These are phyloP conservation scores for Geranomyces michiganensis DNA, from an alignment of 192 early-diverging fungal genomes.

Conservation along the genomic window DNA sequence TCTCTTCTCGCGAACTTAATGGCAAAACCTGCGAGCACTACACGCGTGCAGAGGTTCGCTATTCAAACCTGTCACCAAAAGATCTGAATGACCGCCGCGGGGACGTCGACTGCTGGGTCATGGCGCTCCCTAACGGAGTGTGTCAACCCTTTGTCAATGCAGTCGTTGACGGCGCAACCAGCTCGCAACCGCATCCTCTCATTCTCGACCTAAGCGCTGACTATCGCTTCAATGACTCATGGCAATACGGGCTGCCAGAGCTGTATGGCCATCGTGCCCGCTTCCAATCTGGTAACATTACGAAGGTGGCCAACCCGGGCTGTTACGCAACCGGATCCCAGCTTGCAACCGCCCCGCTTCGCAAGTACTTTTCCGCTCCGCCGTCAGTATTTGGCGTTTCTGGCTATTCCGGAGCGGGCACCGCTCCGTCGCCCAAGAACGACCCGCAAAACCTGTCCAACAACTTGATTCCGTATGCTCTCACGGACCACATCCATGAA, in stretches of 20 bases:
- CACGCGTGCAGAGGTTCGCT: conserved; percentile 66
- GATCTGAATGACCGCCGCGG: conserved; percentile 59
- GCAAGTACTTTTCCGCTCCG: conserved; percentile 37
- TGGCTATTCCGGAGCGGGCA: conserved; percentile 99
- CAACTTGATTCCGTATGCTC: conserved; percentile 90
- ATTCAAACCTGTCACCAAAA: conserved; percentile 81
- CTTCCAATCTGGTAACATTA: conserved; percentile 49
- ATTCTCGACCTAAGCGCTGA: conserved; percentile 92
- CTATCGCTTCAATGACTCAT: conserved; percentile 83
- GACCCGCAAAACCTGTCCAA: conserved; percentile 81
- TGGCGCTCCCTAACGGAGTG: conserved; percentile 95
- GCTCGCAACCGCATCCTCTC: conserved; percentile 56
- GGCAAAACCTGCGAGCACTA: conserved; percentile 85
- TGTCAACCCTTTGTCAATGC: conserved; percentile 91
- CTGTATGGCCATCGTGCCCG: conserved; percentile 66
- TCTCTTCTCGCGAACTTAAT: conserved; percentile 91
- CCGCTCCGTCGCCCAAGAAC: conserved; percentile 95
- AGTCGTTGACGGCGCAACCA: conserved; percentile 40
- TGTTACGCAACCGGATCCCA: conserved; percentile 99
- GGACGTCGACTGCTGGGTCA: conserved; percentile 92
- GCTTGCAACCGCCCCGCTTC: conserved; percentile 82
- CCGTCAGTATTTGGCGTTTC: conserved; percentile 89
- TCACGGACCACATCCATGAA: conserved; percentile 97
- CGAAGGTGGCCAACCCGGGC: conserved; percentile 88
- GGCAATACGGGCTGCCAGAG: conserved; percentile 80